Evolutionary conservation across 805 yeast species (phyloP), one percentile per base, ranked within the genome.

Genomic region (Metschnikowia proteae): DNA sequence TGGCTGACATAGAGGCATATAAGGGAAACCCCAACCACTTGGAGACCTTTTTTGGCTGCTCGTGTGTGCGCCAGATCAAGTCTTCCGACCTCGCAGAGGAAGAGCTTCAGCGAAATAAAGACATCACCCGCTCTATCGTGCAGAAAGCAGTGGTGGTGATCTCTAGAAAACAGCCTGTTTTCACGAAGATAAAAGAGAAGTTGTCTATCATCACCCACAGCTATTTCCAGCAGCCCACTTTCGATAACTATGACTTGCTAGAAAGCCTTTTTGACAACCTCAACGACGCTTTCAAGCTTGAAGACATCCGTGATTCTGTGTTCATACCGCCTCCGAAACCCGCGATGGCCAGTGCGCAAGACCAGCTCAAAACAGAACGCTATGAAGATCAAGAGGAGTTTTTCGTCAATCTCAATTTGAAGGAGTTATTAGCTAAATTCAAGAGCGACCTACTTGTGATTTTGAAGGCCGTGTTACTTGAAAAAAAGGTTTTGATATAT

Each of bases 91-190:
- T 92, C 48, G 61, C 78, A 3, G 60, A 55, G 27, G 67, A 65
- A 33, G 76, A 73, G 55, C 51, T 66, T 23, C 75, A 73, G 48
- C 71, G 77, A 46, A 76, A 80, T 46, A 76, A 78, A 10, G 90
- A 86, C 50, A 79, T 86, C 28, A 88, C 95, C 0, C 73, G 99
- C 48, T 86, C 96, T 1, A 83, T 89, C 0, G 91, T 94, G 3
- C 99, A 94, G 60, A 94, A 94, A 61, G 84, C 96, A 0, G 80
- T 94, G 28, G 96, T 94, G 4, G 83, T 94, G 34, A 79, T 94
- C n/a, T 79, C 87, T 3, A 77, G 88, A 50, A 61, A 67, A 32
- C 85, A 86, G 63, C 98, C 99, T 1, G 81, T 94, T 2, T 89
- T 88, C 60, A 85, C 87, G 10, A 96, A 90, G 52, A 81, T 94